Evolutionary conservation across 148 eudicot species (phyloP).

Genomic region (Camellia granthamiana): DNA sequence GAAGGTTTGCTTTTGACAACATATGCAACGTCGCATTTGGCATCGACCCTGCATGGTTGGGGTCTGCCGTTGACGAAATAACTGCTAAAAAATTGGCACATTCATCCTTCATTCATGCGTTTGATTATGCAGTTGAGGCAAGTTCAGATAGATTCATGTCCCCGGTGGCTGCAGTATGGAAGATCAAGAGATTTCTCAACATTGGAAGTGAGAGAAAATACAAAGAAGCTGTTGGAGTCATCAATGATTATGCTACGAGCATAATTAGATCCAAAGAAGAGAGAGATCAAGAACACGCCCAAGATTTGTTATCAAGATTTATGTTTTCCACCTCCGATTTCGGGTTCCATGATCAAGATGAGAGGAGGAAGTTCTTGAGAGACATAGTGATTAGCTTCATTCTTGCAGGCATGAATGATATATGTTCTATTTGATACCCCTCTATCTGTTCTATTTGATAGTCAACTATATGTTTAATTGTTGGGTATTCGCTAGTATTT

Average conservation of each 20-base stretch:
- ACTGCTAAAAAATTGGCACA: not conserved
- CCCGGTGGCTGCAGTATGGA: conserved; percentile 22
- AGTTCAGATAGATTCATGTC: conserved; percentile 16
- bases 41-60: conserved; percentile 12
- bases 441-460: too few species aligned
- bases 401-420: conserved; percentile 19
- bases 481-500: not conserved
- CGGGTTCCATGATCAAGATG: conserved; percentile 23
- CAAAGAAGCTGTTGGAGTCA: conserved; percentile 19
- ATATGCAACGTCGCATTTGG: conserved; percentile 25
- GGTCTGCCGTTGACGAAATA: too few species aligned
- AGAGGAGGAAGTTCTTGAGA: conserved; percentile 32
- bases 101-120: conserved; percentile 11
- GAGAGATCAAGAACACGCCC: not conserved
- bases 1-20: conserved; percentile 51
- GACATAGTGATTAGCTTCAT: conserved; percentile 37
- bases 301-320: conserved; percentile 20
- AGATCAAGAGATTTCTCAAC: conserved; percentile 25
- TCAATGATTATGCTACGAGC: conserved; percentile 21
- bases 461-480: too few species aligned
- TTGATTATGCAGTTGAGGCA: conserved; percentile 22
- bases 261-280: conserved; percentile 21
- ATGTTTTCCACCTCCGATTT: conserved; percentile 23
- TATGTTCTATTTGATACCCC: not conserved
- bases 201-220: conserved; percentile 26